Conservation (phyloP, 1,284 basidiomycete genomes). For the Coniferiporia sulphurascens region DNA sequence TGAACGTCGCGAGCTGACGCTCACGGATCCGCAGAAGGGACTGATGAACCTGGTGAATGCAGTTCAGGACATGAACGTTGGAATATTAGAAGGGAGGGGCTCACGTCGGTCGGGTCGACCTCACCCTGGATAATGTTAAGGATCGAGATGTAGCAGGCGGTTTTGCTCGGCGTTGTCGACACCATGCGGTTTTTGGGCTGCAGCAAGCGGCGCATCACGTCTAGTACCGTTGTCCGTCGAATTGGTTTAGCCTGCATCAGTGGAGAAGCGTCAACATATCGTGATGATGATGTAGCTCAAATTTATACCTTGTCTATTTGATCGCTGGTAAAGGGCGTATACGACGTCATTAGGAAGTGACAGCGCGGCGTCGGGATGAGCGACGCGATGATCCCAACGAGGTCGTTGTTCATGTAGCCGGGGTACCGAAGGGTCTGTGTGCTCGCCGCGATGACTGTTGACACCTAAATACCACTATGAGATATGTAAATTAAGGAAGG, state of each 20-base stretch:
- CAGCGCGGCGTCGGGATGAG: constrained; percentile 98
- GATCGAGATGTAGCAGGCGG: constrained; percentile 95
- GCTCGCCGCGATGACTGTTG: constrained; percentile 95
- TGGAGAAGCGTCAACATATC: constrained; percentile 8
- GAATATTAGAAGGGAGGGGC: not conserved
- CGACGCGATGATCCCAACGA: constrained; percentile 95
- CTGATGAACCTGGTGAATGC: constrained; percentile 79
- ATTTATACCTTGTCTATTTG: constrained; percentile 81
- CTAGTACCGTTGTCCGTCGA: constrained; percentile 90
- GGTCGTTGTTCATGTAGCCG: constrained; percentile 99
- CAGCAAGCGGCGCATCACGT: constrained; percentile 96
- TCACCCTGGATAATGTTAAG: constrained; percentile 99
- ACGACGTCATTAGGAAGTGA: constrained; percentile 99
- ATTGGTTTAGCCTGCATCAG: constrained; percentile 73
- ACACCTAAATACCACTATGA: constrained; percentile 49
- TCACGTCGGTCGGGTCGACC: constrained; percentile 95
- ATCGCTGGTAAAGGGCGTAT: constrained; percentile 97
- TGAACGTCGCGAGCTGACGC: constrained; percentile 94
- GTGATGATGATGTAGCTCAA: not conserved
- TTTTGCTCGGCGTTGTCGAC: constrained; percentile 87
- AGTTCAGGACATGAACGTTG: not conserved
- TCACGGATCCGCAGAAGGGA: constrained; percentile 94
- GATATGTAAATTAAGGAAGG: not conserved
- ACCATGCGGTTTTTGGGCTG: constrained; percentile 99
- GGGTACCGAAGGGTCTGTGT: constrained; percentile 98